Evolutionary conservation across 2,329 filamentous ascomycete genomes (phyloP), one percentile per base, ranked within the genome.

Genomic region (Sporothrix globosa): DNA sequence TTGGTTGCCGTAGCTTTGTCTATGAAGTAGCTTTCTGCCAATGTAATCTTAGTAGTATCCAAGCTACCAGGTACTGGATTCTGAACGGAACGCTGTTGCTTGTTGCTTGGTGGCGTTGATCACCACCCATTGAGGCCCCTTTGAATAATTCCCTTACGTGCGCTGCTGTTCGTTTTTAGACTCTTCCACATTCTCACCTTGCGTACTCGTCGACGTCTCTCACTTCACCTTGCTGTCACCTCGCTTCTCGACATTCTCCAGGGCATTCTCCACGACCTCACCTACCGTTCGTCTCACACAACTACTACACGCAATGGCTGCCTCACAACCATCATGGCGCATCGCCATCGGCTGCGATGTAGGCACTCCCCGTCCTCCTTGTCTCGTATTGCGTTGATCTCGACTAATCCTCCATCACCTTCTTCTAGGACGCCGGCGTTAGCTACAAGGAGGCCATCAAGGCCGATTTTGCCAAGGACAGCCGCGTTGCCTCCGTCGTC

Each of bases 391-490:
- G n/a, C 39, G 10, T 53, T 17, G 2, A 66, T 3, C 11, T 19
- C 50, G 30, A 48, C 61, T 69, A 39, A 60, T 44, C 7, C 41
- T 30, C 17, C 39, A 27, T 66, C 30, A n/a, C 19, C 19, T 41
- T 30, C 44, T 21, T 7, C 19, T 41, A 74, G 71, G 73, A 74
- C 34, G 92, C 92, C 72, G 92, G 92, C 77, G 86, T 91, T 76
- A 82, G 81, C 75, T 96, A 96, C 87, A 96, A 95, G 81, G 87
- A 89, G 78, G 87, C 88, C 75, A 90, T 96, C 82, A 92, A 92
- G 78, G 83, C 85, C 68, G 89, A 92, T 77, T 87, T 96, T 72
- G 84, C 90, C 74, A 83, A 86, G 63, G 87, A 91, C 80, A 81
- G 86, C 2, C 87, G 89, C 73, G 91, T 96, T 73, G 81, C 84